phyloP scores from a whole-genome alignment of 2,329 filamentous ascomycete genomes.

The Fusarium sambucinum region DNA sequence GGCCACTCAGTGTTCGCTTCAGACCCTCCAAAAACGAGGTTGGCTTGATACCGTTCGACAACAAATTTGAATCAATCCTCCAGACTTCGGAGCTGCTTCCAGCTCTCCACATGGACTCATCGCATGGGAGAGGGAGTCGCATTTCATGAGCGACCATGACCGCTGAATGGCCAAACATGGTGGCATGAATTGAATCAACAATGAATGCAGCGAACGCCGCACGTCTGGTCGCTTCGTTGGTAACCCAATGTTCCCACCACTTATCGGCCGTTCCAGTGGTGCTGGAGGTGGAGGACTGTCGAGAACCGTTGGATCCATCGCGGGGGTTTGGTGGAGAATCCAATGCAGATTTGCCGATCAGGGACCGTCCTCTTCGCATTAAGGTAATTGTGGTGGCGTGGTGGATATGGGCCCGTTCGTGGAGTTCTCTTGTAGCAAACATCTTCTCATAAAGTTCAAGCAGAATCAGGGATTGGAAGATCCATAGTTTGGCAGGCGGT shows the following conservation, averaged over 20 bases:
- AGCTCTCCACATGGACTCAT: slow-evolving; percentile 92
- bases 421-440: slow-evolving; percentile 90
- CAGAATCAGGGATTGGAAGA: slow-evolving; percentile 90
- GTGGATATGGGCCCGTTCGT: slow-evolving; percentile 95
- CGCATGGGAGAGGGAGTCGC: slow-evolving; percentile 89
- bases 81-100: slow-evolving; percentile 88
- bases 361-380: slow-evolving; percentile 91
- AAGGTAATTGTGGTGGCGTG: slow-evolving; percentile 95
- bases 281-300: slow-evolving; percentile 72
- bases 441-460: slow-evolving; percentile 98
- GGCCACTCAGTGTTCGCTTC: slow-evolving; percentile 87
- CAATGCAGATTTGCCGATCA: slow-evolving; percentile 86
- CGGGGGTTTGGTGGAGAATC: slow-evolving; percentile 84
- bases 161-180: slow-evolving; percentile 97
- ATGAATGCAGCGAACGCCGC: slow-evolving; percentile 95
- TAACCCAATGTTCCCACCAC: slow-evolving; percentile 97
- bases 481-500: slow-evolving; percentile 93
- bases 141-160: slow-evolving; percentile 98
- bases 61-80: slow-evolving; percentile 82
- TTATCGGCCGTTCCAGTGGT: slow-evolving; percentile 80
- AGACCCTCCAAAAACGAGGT: slow-evolving; percentile 91
- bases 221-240: slow-evolving; percentile 88
- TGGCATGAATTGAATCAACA: slow-evolving; percentile 94
- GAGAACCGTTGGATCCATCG: slow-evolving; percentile 67
- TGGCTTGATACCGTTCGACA: slow-evolving; percentile 84